Percentiles rank a stretch among this genome's conserved stretches.
phyloP scores from a whole-genome alignment of 225 moss, liverwort and hornwort species.

The Anthoceros angustus region DNA sequence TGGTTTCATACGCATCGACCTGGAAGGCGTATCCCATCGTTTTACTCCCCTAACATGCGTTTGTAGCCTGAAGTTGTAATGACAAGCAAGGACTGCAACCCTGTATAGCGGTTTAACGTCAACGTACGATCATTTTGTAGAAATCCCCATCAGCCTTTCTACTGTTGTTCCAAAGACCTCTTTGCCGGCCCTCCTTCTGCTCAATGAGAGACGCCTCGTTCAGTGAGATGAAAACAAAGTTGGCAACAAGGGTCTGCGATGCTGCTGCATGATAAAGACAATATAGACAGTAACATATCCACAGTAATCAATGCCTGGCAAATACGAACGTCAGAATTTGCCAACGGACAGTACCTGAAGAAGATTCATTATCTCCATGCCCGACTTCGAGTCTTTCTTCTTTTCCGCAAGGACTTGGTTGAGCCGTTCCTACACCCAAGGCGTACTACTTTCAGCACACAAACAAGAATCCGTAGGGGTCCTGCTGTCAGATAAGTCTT shows the following conservation, averaged over 20 bases:
- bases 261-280: no score
- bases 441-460: not conserved
- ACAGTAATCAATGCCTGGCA: not conserved
- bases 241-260: conserved; percentile 2
- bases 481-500: not conserved
- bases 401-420: conserved; percentile 92
- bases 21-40: conserved; percentile 14
- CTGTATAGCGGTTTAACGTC: not conserved
- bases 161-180: conserved; percentile 75
- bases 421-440: conserved; percentile 48
- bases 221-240: not conserved
- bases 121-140: conserved; percentile 93
- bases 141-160: conserved; percentile 95
- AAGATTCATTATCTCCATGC: conserved; percentile 80
- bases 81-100: not conserved
- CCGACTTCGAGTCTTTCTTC: conserved; percentile 90
- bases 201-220: not conserved
- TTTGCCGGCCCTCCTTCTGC: conserved; percentile 94
- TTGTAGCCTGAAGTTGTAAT: not conserved
- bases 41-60: not conserved
- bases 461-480: not conserved
- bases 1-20: conserved; percentile 90
- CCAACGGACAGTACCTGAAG: conserved; percentile 36
- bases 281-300: not conserved
- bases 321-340: not conserved